Percentiles rank a stretch among this genome's conserved stretches.
phyloP scores from a whole-genome alignment of 306 rosid genomes.

The Ormosia emarginata region DNA sequence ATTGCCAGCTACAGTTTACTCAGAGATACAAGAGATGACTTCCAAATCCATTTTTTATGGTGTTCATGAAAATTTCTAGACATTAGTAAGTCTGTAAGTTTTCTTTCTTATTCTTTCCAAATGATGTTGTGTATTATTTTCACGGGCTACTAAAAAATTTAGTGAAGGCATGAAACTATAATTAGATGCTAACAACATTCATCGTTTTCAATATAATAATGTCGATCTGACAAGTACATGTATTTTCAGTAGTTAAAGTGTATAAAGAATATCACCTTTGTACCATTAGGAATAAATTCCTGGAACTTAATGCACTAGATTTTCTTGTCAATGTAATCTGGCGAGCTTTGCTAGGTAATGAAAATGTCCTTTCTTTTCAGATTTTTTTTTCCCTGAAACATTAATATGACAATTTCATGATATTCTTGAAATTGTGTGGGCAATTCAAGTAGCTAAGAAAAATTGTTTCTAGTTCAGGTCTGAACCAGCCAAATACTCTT shows the following conservation, averaged over 20 bases:
- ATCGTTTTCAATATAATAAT: neutral
- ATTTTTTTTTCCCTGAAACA: too few relatives aligned
- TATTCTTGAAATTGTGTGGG: neutral
- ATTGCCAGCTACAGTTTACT: conserved; percentile 6
- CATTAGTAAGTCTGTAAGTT: neutral
- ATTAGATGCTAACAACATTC: neutral
- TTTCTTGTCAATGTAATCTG: neutral
- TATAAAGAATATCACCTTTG: neutral
- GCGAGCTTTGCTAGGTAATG: neutral
- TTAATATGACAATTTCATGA: neutral
- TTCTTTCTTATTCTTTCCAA: too few relatives aligned
- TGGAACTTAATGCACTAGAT: neutral
- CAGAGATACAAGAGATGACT: neutral
- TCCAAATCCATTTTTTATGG: neutral
- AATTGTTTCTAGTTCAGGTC: neutral
- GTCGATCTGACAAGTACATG: neutral
- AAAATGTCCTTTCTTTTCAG: too few relatives aligned
- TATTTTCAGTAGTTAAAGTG: neutral
- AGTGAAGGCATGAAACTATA: too few relatives aligned
- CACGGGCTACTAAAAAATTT: too few relatives aligned
- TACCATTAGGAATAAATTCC: neutral
- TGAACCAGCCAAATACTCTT: neutral
- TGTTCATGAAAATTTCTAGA: neutral
- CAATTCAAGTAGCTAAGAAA: neutral
- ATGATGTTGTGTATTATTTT: too few relatives aligned